phyloP scores from a whole-genome alignment of 1,139 yeast species.

The Ogataea hybrid region DNA sequence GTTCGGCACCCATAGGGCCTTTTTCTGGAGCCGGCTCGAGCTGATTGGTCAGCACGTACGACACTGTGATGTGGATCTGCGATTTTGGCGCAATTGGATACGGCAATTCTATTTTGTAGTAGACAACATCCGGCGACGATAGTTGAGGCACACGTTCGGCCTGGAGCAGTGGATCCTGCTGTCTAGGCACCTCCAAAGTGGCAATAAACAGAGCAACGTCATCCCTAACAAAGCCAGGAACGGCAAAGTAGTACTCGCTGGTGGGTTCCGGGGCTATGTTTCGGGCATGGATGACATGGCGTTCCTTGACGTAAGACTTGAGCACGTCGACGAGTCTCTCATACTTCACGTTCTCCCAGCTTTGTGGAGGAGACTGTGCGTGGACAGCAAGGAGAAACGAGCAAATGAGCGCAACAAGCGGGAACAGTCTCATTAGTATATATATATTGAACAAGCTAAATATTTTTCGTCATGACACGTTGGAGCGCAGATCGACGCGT shows the following conservation, averaged over 20 bases:
- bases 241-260: slow-evolving; percentile 52
- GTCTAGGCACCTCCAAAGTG: slow-evolving; percentile 35
- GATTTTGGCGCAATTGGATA: slow-evolving; percentile 67
- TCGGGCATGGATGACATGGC: slow-evolving; percentile 50
- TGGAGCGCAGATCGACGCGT: slow-evolving; percentile 7
- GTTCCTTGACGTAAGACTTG: slow-evolving; percentile 67
- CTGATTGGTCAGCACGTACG: slow-evolving; percentile 49
- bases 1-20: slow-evolving; percentile 60
- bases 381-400: slow-evolving; percentile 6
- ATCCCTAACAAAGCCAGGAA: slow-evolving; percentile 43
- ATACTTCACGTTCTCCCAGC: slow-evolving; percentile 49
- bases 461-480: slow-evolving; percentile 9
- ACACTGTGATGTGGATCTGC: slow-evolving; percentile 47
- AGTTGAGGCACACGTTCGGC: slow-evolving; percentile 36
- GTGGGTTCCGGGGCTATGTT: slow-evolving; percentile 60
- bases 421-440: slow-evolving; percentile 5
- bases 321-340: slow-evolving; percentile 59
- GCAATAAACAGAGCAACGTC: slow-evolving; percentile 50
- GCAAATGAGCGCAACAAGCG: slow-evolving; percentile 9
- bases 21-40: slow-evolving; percentile 63
- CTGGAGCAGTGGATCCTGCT: slow-evolving; percentile 29
- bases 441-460: neutral
- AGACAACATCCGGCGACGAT: slow-evolving; percentile 35
- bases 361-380: slow-evolving; percentile 18
- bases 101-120: slow-evolving; percentile 54